Evolutionary conservation across 257 asterid species (phyloP).

Genomic region (Solanum etuberosum): DNA sequence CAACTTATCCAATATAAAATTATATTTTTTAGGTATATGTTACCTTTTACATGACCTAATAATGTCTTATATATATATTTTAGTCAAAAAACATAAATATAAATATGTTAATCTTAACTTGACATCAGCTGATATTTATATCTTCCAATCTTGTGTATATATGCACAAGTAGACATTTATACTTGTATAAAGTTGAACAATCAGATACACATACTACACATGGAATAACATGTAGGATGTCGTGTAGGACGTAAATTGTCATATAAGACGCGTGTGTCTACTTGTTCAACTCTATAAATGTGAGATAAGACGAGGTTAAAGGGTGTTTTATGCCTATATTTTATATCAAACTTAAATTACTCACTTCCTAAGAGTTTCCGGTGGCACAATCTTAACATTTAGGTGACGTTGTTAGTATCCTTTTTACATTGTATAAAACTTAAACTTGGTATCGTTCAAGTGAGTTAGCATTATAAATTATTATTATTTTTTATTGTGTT

Average conservation of each 20-base stretch:
- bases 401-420: not conserved
- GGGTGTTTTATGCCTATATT: not conserved
- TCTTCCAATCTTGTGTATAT: too few relatives aligned
- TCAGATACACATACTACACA: not conserved
- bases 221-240: too few relatives aligned
- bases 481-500: rapidly evolving
- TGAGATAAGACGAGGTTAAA: too few relatives aligned
- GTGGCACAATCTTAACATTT: not conserved
- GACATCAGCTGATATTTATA: rapidly evolving
- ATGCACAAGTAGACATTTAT: not conserved
- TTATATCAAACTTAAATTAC: not conserved
- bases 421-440: not conserved
- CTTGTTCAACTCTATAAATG: not conserved
- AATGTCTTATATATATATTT: not conserved
- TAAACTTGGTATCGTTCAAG: not conserved
- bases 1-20: not conserved
- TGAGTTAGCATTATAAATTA: not conserved
- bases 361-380: not conserved
- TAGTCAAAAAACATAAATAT: too few relatives aligned
- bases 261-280: not conserved
- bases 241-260: too few relatives aligned
- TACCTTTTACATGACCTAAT: not conserved
- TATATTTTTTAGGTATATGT: not conserved
- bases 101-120: too few relatives aligned
- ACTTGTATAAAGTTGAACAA: too few relatives aligned